phyloP scores from a whole-genome alignment of 176 grass and related monocot species.

The Zea mays region DNA sequence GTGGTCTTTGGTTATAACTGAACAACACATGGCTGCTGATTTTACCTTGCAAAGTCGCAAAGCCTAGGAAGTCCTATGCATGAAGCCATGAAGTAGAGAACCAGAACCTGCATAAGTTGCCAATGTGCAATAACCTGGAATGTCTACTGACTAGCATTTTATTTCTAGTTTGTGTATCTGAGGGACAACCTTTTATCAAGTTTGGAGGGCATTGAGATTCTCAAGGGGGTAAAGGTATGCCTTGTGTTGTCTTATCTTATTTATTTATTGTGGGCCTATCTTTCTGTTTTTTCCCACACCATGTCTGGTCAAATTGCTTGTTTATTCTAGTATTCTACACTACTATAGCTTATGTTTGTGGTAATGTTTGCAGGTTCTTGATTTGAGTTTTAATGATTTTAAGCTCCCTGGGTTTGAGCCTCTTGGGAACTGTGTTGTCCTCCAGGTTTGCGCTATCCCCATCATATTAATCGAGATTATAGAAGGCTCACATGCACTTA shows the following conservation, averaged over 20 bases:
- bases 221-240: slow-evolving; percentile 86
- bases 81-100: no score
- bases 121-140: neutral
- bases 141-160: slow-evolving; percentile 20
- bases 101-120: slow-evolving; percentile 4
- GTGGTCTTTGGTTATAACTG: slow-evolving; percentile 31
- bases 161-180: slow-evolving; percentile 94
- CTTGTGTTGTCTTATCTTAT: slow-evolving; percentile 14
- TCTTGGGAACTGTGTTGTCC: slow-evolving; percentile 81
- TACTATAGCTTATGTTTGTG: slow-evolving; percentile 16
- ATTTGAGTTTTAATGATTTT: slow-evolving; percentile 99
- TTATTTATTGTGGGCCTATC: slow-evolving; percentile 13
- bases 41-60: slow-evolving; percentile 18
- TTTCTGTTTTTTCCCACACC: neutral
- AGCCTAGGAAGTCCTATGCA: slow-evolving; percentile 8
- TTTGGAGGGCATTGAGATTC: slow-evolving; percentile 82
- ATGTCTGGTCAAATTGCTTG: slow-evolving; percentile 14
- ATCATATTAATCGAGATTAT: slow-evolving; percentile 31
- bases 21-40: slow-evolving; percentile 4
- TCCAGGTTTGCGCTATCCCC: slow-evolving; percentile 64
- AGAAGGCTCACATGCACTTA: slow-evolving; percentile 42
- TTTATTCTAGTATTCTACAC: slow-evolving; percentile 32
- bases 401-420: slow-evolving; percentile 78
- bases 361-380: slow-evolving; percentile 73
- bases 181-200: slow-evolving; percentile 93